These are phyloP conservation scores for Trichopus zeylanicus DNA, from an alignment of 116 monocot species.

Conservation along the genomic window DNA sequence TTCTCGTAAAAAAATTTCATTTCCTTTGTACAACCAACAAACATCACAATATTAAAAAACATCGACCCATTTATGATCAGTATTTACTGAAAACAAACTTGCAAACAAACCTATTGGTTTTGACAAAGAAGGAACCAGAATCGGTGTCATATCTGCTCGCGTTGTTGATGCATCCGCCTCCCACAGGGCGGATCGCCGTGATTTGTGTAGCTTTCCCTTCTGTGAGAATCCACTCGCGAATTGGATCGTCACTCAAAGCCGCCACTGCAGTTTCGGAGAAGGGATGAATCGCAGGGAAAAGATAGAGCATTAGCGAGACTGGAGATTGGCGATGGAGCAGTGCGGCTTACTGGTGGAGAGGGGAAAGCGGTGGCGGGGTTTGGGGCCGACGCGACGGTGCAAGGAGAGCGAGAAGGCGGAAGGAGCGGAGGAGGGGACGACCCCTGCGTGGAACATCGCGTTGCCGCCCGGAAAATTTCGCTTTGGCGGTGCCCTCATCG, in stretches of 20 bases:
- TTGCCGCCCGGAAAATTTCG: neutral
- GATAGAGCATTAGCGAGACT: neutral
- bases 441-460: slow-evolving; percentile 1
- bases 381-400: too few relatives aligned
- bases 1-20: too few relatives aligned
- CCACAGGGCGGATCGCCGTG: slow-evolving; percentile 55
- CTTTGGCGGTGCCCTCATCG: too few relatives aligned
- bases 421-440: neutral
- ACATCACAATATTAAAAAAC: too few relatives aligned
- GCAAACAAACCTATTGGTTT: slow-evolving; percentile 64
- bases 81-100: neutral
- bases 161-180: slow-evolving; percentile 84
- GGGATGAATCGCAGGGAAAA: neutral
- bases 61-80: too few relatives aligned
- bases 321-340: neutral
- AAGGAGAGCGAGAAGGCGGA: too few relatives aligned
- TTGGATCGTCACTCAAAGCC: slow-evolving; percentile 54
- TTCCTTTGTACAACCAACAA: too few relatives aligned
- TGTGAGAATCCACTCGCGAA: slow-evolving; percentile 82
- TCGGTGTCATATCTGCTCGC: slow-evolving; percentile 81
- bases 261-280: slow-evolving; percentile 78
- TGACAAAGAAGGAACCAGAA: slow-evolving; percentile 77
- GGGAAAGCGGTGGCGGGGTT: neutral
- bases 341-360: slow-evolving; percentile 4
- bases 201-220: slow-evolving; percentile 78